Conservation (phyloP, 2,329 filamentous ascomycete genomes). For the Epichloe coenophiala region DNA sequence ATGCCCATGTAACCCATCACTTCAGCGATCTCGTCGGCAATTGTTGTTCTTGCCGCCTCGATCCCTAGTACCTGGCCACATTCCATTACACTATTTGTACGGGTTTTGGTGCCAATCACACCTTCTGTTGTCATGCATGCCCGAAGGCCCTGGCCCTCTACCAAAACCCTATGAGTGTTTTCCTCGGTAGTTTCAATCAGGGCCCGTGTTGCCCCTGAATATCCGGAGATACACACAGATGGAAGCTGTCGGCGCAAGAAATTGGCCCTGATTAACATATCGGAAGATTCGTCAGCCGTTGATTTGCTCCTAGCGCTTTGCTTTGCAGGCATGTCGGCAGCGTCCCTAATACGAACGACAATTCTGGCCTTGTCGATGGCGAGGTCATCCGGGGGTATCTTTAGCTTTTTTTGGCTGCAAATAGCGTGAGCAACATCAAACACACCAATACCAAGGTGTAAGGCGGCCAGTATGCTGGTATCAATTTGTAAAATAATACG, state of each 20-base stretch:
- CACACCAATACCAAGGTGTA: conserved; percentile 68
- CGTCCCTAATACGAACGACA: conserved; percentile 55
- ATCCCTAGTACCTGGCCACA: conserved; percentile 79
- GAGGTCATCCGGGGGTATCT: conserved; percentile 54
- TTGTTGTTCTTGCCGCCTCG: conserved; percentile 81
- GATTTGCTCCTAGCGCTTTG: conserved; percentile 33
- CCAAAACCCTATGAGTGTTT: conserved; percentile 59
- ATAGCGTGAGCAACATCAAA: conserved; percentile 67
- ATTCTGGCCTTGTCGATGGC: conserved; percentile 49
- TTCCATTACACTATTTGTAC: conserved; percentile 85
- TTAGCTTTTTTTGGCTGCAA: conserved; percentile 64
- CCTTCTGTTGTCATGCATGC: conserved; percentile 90
- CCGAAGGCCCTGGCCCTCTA: conserved; percentile 86
- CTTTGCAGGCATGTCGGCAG: conserved; percentile 34
- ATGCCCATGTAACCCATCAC: conserved; percentile 95
- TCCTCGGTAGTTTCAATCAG: conserved; percentile 74
- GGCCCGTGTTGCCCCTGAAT: conserved; percentile 70
- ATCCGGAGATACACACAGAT: conserved; percentile 75
- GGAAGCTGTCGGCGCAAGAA: conserved; percentile 73
- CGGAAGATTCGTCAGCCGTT: conserved; percentile 26
- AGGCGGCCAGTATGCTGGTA: conserved; percentile 59
- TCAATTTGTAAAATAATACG: conserved; percentile 76
- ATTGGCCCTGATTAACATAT: conserved; percentile 64
- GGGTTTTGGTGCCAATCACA: conserved; percentile 62
- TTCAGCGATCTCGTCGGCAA: conserved; percentile 71